Conservation (phyloP, 1,284 basidiomycete genomes). For the Ustilago lituana region DNA sequence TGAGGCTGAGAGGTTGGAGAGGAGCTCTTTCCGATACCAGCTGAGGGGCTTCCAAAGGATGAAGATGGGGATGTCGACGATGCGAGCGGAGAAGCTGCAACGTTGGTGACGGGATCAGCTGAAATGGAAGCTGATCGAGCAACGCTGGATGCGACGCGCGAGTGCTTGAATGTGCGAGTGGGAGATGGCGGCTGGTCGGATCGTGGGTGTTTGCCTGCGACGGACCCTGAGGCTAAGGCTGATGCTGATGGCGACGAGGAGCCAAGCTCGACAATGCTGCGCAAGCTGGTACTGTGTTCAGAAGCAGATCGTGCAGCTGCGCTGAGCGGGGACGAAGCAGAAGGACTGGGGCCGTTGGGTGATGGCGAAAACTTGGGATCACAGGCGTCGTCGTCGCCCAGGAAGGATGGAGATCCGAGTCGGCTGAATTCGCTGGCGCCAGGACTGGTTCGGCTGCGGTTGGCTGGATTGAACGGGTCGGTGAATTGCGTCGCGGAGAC, state of each 20-base stretch:
- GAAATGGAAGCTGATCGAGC: constrained; percentile 1
- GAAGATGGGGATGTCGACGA: constrained; percentile 12
- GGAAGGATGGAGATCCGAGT: constrained; percentile 14
- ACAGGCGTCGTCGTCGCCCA: constrained; percentile 35
- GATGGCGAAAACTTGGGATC: constrained; percentile 47
- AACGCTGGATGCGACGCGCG: constrained; percentile 20
- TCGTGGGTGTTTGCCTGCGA: constrained; percentile 28
- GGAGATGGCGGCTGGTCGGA: constrained; percentile 41
- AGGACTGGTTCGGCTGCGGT: constrained; percentile 29
- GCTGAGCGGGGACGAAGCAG: constrained; percentile 34
- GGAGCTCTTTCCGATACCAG: constrained; percentile 9
- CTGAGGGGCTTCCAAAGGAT: constrained; percentile 7
- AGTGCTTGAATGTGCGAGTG: constrained; percentile 33
- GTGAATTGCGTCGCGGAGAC: constrained; percentile 44
- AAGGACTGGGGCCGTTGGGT: constrained; percentile 21
- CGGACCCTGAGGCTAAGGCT: constrained; percentile 5
- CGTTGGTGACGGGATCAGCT: not conserved
- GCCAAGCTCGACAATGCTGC: constrained; percentile 29
- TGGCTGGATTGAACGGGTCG: constrained; percentile 39
- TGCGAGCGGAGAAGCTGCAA: constrained; percentile 2
- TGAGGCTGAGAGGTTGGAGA: constrained; percentile 12
- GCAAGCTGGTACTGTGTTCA: constrained; percentile 26
- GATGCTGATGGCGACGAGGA: constrained; percentile 17
- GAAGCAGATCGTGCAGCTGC: constrained; percentile 19
- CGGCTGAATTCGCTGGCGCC: constrained; percentile 10